A percentile compares a stretch with the other conserved stretches of the same genome.
Conservation (phyloP, 2,329 filamentous ascomycete genomes). For the Samsoniella hepiali region DNA sequence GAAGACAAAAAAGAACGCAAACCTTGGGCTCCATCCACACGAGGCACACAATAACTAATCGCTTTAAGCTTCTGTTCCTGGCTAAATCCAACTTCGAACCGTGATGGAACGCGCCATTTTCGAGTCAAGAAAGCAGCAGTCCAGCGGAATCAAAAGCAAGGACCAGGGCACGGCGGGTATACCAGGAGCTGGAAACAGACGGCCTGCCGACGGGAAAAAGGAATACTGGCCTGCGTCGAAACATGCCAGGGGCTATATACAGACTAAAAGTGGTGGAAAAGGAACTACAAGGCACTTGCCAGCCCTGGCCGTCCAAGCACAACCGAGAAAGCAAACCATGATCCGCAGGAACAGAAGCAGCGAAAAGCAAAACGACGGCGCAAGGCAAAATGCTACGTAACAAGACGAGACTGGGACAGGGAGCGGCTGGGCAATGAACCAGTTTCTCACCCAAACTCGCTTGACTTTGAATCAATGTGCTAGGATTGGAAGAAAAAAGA, state of each 20-base stretch:
- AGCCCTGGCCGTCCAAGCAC: neutral
- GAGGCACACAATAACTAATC: neutral
- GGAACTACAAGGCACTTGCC: neutral
- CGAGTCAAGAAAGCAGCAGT: neutral
- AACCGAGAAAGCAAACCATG: neutral
- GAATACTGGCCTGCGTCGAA: neutral
- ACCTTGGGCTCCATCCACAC: slow-evolving; percentile 7
- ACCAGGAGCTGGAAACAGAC: neutral
- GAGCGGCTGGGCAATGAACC: neutral
- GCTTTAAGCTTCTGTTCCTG: slow-evolving; percentile 3
- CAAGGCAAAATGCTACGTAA: too few relatives aligned
- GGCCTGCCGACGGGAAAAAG: neutral
- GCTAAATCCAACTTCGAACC: neutral
- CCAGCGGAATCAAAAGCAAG: neutral
- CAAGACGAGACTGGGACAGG: neutral
- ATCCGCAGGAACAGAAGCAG: neutral
- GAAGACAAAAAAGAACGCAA: neutral
- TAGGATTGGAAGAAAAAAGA: too few relatives aligned
- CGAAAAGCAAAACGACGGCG: neutral
- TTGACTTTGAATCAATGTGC: neutral
- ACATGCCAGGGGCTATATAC: neutral
- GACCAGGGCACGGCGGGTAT: neutral
- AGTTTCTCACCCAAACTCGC: neutral
- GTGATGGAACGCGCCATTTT: neutral
- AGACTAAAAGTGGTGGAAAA: neutral